Evolutionary conservation across 2,329 filamentous ascomycete species (phyloP), one percentile per base, ranked within the genome.

Genomic region (Clonostachys chloroleuca): DNA sequence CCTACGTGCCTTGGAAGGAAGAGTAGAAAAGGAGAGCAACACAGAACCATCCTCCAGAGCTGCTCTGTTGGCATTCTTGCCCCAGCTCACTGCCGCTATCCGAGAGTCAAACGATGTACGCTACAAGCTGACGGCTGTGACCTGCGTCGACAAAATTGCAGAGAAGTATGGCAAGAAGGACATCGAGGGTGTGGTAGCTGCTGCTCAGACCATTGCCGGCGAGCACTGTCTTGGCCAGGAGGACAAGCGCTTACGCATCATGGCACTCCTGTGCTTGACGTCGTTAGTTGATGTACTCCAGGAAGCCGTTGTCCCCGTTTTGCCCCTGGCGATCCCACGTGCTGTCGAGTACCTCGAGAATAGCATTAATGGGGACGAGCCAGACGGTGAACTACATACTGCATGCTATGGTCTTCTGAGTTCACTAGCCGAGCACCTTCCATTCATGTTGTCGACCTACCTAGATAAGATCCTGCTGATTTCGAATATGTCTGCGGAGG

Each of bases 81-180:
- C 89, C 12, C 86, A 86, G 54, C 77, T 96, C 51, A 89, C 88
- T 16, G 76, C 79, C 17, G 87, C 95, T 42, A 81, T 99, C 49
- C 75, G 85, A 47, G 80, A 86, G 44, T 86, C 87, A 7, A 72
- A 78, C 34, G 84, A 94, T 54, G 79, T 86, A 46, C 76, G 83
- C 30, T 86, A 94, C 63, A 91, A 92, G 67, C 86, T 91, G 57
- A 90, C 89, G 12, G 89, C 92, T 2, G 84, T 99, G 51, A 84
- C 84, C 35, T 97, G 92, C 57, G 86, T 97, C 41, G 92, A 96
- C 68, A 89, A 89, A 65, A 95, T 99, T 52, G 82, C 89, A 3
- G 92, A 96, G 67, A 92, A 92, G 64, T 97, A 96, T 63, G 95
- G 94, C 55, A 95, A 94, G 73, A 95, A 92, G 64, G 89, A 96